phyloP scores from a whole-genome alignment of 768 basidiomycete species.

The Boletus reticuloceps region DNA sequence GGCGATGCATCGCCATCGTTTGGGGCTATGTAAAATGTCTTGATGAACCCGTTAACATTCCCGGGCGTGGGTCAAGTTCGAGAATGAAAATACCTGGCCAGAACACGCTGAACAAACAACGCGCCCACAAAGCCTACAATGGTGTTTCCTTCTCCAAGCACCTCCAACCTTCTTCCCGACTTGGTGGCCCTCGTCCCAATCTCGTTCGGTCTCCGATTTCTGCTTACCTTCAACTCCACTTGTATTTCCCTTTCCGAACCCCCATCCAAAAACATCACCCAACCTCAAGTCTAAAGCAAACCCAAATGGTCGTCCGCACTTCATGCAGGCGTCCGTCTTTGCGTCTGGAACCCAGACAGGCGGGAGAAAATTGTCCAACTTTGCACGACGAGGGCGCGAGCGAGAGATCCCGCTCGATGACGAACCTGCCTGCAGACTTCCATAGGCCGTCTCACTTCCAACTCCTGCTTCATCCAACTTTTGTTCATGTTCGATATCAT shows the following conservation, averaged over 20 bases:
- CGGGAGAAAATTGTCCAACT: conserved; percentile 65
- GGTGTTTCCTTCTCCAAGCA: conserved; percentile 65
- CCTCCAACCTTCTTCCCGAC: conserved; percentile 13
- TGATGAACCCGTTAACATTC: conserved; percentile 1
- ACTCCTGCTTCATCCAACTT: conserved; percentile 40
- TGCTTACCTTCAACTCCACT: conserved; percentile 10
- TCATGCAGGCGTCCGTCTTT: conserved; percentile 81
- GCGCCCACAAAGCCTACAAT: conserved; percentile 81
- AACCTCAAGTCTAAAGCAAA: conserved; percentile 34
- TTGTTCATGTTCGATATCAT: conserved; percentile 36
- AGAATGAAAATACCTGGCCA: conserved; percentile 47
- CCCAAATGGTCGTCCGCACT: conserved; percentile 73
- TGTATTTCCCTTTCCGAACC: conserved; percentile 39
- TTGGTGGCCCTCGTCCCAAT: conserved; percentile 3
- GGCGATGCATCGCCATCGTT: conserved; percentile 35
- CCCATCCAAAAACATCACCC: conserved; percentile 29
- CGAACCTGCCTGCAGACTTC: not conserved
- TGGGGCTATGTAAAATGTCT: conserved; percentile 80
- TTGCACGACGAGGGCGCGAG: conserved; percentile 24
- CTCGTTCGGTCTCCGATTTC: conserved; percentile 9
- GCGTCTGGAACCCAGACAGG: conserved; percentile 92
- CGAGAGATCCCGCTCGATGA: not conserved
- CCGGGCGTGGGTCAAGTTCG: not conserved
- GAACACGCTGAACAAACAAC: conserved; percentile 89
- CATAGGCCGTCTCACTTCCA: conserved; percentile 35